These are phyloP conservation scores for Cucurbitaria berberidis DNA, from an alignment of 2,329 filamentous ascomycete species.

Conservation along the genomic window DNA sequence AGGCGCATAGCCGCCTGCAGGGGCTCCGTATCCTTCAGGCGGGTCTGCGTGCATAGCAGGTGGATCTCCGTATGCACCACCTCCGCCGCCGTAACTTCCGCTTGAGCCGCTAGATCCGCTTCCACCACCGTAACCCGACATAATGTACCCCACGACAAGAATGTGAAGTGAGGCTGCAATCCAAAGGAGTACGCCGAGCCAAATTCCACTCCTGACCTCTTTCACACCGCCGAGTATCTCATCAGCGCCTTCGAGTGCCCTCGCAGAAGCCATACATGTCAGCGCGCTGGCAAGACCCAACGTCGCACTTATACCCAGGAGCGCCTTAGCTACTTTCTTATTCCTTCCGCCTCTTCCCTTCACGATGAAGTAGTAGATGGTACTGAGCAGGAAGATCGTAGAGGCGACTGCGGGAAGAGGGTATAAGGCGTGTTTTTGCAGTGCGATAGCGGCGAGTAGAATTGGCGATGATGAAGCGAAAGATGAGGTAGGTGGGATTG, in stretches of 20 bases:
- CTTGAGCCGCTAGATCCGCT: not conserved
- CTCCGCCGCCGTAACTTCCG: not conserved
- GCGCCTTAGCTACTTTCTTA: conserved; percentile 2
- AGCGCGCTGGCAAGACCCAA: conserved; percentile 9
- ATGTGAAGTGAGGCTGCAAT: conserved; percentile 8
- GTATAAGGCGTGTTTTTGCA: conserved; percentile 6
- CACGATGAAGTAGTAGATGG: conserved; percentile 5
- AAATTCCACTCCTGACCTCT: not conserved
- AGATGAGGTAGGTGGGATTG: conserved; percentile 2
- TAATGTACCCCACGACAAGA: conserved; percentile 3
- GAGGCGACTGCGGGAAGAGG: conserved; percentile 8
- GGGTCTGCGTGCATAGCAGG: not conserved
- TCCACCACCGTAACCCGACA: not conserved
- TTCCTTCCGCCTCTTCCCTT: conserved; percentile 2
- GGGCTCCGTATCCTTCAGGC: not conserved
- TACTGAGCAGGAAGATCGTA: not conserved
- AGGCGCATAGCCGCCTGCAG: not conserved
- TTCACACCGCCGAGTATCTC: conserved; percentile 2
- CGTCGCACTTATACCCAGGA: conserved; percentile 5
- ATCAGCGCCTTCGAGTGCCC: conserved; percentile 3
- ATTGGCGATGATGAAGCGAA: conserved; percentile 5
- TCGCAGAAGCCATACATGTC: conserved; percentile 4
- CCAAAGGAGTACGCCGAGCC: conserved; percentile 2
- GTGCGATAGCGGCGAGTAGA: not conserved
- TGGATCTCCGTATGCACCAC: not conserved